Evolutionary conservation across 257 asterid species (phyloP).

Genomic region (Ocimum tenuiflorum): DNA sequence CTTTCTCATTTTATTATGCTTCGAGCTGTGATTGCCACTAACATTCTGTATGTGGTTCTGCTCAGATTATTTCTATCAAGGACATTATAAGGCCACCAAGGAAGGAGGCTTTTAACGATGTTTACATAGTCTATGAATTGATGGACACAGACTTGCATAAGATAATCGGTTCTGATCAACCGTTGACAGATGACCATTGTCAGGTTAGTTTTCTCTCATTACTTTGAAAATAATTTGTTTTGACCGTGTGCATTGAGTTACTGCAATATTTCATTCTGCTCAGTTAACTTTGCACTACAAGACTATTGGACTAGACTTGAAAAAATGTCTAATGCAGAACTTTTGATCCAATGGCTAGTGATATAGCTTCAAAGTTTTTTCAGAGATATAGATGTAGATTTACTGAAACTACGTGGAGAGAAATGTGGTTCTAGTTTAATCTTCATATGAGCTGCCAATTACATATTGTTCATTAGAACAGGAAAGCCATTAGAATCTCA

Average conservation of each 20-base stretch:
- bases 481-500: not conserved
- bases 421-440: not conserved
- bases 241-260: not conserved
- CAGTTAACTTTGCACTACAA: not conserved
- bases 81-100: conserved; percentile 17
- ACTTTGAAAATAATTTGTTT: not conserved
- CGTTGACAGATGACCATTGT: conserved; percentile 6
- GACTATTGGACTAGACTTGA: not conserved
- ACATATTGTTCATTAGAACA: not conserved
- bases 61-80: conserved; percentile 14
- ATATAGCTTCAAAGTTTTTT: no score
- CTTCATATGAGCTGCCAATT: not conserved
- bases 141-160: conserved; percentile 19
- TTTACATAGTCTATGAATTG: conserved; percentile 18
- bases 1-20: no score
- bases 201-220: conserved; percentile 16
- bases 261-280: not conserved
- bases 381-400: no score
- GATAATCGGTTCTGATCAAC: conserved; percentile 7
- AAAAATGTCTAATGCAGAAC: no score
- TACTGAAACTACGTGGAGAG: not conserved
- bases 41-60: not conserved
- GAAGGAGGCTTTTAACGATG: conserved; percentile 11
- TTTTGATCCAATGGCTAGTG: no score
- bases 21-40: no score